Evolutionary conservation across 2,329 filamentous ascomycete genomes (phyloP), one percentile per base, ranked within the genome.

Genomic region (Pyricularia grisea): DNA sequence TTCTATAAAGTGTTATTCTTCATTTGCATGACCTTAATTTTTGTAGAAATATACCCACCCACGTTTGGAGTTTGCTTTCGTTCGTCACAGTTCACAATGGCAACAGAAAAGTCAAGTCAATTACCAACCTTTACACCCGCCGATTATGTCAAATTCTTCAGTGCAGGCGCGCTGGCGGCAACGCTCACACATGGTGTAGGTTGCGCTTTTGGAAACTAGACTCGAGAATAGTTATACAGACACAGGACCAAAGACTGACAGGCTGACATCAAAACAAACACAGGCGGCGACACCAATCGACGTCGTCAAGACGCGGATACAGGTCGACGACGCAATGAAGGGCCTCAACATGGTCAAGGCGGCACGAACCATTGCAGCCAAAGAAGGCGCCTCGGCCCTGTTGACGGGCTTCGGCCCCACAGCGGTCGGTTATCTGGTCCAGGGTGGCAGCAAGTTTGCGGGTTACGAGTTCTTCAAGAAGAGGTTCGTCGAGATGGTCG

Each of bases 401-500:
- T 84, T 93, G 76, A 95, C 92, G 23, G 92, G 92, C 77, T 90
- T 93, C 80, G 92, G 92, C 71, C 92, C 92, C 72, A 96, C 92
- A 71, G 90, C 90, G 71, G 92, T 93, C 69, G 92, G 92, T 77
- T 96, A 96, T 82, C 91, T 95, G 81, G 89, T 95, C 70, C 92
- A 96, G 82, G 92, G 92, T 77, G 92, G 92, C 74, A 90, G 91
- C 85, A 96, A 96, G 84, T 96, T 96, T 81, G 91, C 92, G 76
- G 92, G 92, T 76, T 96, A 96, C 82, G 92, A 96, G 82, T 92
- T 93, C 85, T 96, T 96, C 90, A 96, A 96, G 87, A 91, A 94
- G 82, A 88, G 91, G 80, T 90, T 87, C 78, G 93, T 96, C 80
- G 87, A 90, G 79, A 75, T 87, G 70, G 81, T 91, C 71, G 92